Evolutionary conservation across 2,329 filamentous ascomycete species (phyloP).

Genomic region (Pseudomassariella vexata): DNA sequence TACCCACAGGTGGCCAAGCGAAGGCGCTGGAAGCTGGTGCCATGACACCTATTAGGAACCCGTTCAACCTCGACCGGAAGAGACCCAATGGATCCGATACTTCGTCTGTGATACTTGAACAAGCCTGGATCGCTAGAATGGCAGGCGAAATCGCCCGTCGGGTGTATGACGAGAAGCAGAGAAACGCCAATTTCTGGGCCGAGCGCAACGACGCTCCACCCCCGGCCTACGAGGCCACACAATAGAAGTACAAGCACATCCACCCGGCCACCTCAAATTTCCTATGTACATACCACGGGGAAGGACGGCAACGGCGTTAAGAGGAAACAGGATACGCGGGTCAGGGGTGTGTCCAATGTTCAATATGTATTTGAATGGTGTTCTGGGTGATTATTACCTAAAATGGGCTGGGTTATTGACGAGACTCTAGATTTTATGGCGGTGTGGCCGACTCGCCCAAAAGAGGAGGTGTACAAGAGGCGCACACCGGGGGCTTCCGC

Average conservation of each 20-base stretch:
- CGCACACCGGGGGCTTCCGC: too few species aligned
- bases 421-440: constrained; percentile 1
- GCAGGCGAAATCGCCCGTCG: constrained; percentile 83
- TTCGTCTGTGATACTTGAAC: constrained; percentile 62
- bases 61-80: constrained; percentile 21
- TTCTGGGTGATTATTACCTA: not conserved
- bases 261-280: constrained; percentile 1
- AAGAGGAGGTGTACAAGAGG: too few species aligned
- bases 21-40: constrained; percentile 15
- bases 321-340: not conserved
- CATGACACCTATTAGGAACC: constrained; percentile 20
- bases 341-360: constrained; percentile 1
- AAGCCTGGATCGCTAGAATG: constrained; percentile 90
- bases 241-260: constrained; percentile 23
- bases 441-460: constrained; percentile 1
- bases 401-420: constrained; percentile 1
- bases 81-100: constrained; percentile 38
- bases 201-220: constrained; percentile 53
- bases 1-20: constrained; percentile 14
- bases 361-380: constrained; percentile 4
- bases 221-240: constrained; percentile 53
- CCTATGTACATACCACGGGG: constrained; percentile 1
- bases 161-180: constrained; percentile 79
- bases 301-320: constrained; percentile 1
- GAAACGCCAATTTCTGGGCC: constrained; percentile 45